A percentile compares a stretch with the other conserved stretches of the same genome.
Conservation (phyloP, 1,284 basidiomycete species). For the Cutaneotrichosporon sp. region DNA sequence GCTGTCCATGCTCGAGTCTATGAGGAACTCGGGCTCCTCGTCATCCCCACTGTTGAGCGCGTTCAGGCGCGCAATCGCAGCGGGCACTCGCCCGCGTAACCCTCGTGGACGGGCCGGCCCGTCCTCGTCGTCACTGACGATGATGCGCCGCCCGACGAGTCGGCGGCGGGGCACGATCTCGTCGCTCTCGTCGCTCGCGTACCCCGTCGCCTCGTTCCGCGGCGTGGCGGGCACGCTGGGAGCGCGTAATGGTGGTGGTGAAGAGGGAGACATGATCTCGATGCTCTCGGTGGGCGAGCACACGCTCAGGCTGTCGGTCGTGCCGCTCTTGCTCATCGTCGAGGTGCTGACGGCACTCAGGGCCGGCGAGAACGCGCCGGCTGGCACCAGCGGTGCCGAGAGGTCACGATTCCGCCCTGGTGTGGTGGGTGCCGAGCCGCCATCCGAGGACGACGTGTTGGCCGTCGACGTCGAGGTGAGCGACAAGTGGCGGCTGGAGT, state of each 20-base stretch:
- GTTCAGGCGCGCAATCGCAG: constrained; percentile 11
- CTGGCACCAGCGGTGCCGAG: not conserved
- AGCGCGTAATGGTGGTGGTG: not conserved
- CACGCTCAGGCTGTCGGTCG: not conserved
- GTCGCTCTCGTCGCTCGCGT: constrained; percentile 14
- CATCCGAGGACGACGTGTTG: not conserved
- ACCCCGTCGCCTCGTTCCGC: constrained; percentile 3
- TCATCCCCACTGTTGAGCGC: not conserved
- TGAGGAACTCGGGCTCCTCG: constrained; percentile 6
- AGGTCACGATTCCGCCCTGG: constrained; percentile 5
- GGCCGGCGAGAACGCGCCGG: not conserved
- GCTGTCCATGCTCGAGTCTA: constrained; percentile 10
- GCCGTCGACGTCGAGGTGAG: constrained; percentile 1
- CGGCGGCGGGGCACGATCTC: constrained; percentile 2
- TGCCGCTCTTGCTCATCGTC: constrained; percentile 2
- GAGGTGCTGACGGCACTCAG: not conserved
- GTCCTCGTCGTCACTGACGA: constrained; percentile 17
- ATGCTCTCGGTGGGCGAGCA: constrained; percentile 1
- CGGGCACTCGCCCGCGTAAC: constrained; percentile 6
- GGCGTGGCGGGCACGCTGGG: constrained; percentile 11
- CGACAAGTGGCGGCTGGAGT: constrained; percentile 1
- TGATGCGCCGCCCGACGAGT: not conserved
- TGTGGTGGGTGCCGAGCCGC: constrained; percentile 3
- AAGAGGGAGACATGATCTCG: constrained; percentile 4
- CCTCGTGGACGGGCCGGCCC: not conserved